Percentiles rank a stretch among this genome's conserved stretches.
phyloP scores from a whole-genome alignment of 192 early-diverging fungal genomes.

The Diversispora epigaea region DNA sequence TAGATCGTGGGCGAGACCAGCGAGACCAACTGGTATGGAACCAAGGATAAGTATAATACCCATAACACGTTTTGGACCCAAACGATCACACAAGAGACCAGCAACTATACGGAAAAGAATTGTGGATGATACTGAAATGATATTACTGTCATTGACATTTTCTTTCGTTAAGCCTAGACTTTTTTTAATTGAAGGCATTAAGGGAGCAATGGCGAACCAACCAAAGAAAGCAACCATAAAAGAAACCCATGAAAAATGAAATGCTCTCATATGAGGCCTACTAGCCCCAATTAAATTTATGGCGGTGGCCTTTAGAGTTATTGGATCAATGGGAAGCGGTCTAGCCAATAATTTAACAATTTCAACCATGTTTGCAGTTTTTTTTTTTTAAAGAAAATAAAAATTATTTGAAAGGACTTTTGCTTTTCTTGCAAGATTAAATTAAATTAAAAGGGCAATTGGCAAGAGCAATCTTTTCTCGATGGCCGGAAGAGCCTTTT shows the following conservation, averaged over 20 bases:
- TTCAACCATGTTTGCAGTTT: too few species aligned
- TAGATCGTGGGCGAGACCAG: constrained; percentile 46
- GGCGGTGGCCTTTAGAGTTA: constrained; percentile 38
- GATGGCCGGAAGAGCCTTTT: too few species aligned
- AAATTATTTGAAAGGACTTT: too few species aligned
- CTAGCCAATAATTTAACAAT: not conserved
- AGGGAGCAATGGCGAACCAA: constrained; percentile 65
- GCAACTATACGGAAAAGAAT: constrained; percentile 55
- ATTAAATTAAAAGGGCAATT: too few species aligned
- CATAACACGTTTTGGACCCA: constrained; percentile 56
- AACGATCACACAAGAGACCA: constrained; percentile 47
- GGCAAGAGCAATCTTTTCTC: too few species aligned
- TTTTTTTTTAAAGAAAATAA: too few species aligned
- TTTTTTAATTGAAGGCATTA: constrained; percentile 52
- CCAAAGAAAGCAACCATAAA: constrained; percentile 47
- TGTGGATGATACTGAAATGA: constrained; percentile 56
- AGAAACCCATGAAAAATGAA: constrained; percentile 43
- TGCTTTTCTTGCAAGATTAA: too few species aligned
- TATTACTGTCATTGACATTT: constrained; percentile 49
- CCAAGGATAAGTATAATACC: constrained; percentile 52
- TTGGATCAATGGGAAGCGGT: constrained; percentile 35
- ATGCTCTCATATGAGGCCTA: constrained; percentile 42
- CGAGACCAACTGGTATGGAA: constrained; percentile 51
- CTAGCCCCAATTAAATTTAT: constrained; percentile 39
- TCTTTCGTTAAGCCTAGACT: constrained; percentile 51